Evolutionary conservation across 2,329 filamentous ascomycete genomes (phyloP), one percentile per base, ranked within the genome.

Genomic region (Colletotrichum scovillei): DNA sequence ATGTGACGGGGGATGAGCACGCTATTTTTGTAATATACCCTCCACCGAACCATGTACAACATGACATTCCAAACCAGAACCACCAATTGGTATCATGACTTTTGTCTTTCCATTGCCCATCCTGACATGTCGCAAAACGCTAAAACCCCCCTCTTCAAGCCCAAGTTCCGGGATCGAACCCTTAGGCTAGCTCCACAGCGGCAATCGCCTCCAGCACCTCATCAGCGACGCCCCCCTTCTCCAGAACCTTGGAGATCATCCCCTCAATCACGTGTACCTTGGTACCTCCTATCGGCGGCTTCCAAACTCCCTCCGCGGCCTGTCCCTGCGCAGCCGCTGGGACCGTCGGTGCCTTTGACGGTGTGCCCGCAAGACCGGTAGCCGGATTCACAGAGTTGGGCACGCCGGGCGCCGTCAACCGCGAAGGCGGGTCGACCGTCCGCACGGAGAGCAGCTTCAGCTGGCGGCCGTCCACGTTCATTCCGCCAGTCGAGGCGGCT

Each of bases 121-220:
- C 53, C 26, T 24, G 56, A 57, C 35, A 57, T 46, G 52, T 63
- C 32, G 42, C 57, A 74, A 74, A 66, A n/a, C 70, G 32, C 70
- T 32, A 62, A 65, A 26, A 26, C 9, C 26, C 14, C 38, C 38
- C 14, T 42, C 16, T 26, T 11, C 57, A 32, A 46, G 12, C 28
- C 65, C 28, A 7, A 35, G 42, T 28, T 28, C 26, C 26, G 26
- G 8, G 19, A 49, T n/a, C 32, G 30, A 24, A 35, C 82, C 14
- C 14, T 82, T 85, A 93, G 76, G 86, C 85, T 82, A 94, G 83
- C 74, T 95, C 93, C 57, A 97, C 94, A 22, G 88, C 90, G 74
- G 95, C 92, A 76, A 98, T 83, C 0, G 93, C 95, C 75, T 93
- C 91, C 79, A 98, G 86, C 6, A 98, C 93, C 82, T 98, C 96